A percentile compares a stretch with the other conserved stretches of the same genome.
Conservation (phyloP, 495 filamentous ascomycete genomes). For the Articulospora tetracladia region DNA sequence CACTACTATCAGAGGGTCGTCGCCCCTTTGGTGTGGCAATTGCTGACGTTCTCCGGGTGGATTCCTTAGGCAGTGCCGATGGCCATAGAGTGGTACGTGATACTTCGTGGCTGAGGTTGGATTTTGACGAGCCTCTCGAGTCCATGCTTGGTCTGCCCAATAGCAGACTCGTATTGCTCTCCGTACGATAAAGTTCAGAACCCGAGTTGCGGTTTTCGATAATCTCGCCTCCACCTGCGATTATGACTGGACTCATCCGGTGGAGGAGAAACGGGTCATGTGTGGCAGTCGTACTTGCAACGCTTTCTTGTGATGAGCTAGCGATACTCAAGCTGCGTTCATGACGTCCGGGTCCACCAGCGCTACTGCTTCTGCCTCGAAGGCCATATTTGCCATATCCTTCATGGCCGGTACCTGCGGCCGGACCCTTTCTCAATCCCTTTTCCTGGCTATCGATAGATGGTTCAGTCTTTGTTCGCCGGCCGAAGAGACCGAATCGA, state of each 20-base stretch:
- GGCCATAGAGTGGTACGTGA: slow-evolving; percentile 44
- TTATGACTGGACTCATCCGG: slow-evolving; percentile 81
- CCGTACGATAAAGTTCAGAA: slow-evolving; percentile 51
- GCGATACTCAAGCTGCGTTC: slow-evolving; percentile 37
- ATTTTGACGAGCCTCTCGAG: slow-evolving; percentile 41
- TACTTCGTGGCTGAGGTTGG: slow-evolving; percentile 25
- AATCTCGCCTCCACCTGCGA: slow-evolving; percentile 70
- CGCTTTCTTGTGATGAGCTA: slow-evolving; percentile 43
- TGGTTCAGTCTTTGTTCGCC: slow-evolving; percentile 64
- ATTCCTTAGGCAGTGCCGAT: slow-evolving; percentile 39
- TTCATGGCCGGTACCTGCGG: slow-evolving; percentile 92
- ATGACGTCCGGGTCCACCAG: slow-evolving; percentile 36
- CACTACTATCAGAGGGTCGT: slow-evolving; percentile 47
- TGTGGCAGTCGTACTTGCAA: slow-evolving; percentile 33
- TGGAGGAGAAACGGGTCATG: slow-evolving; percentile 58
- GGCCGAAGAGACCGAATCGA: slow-evolving; percentile 74
- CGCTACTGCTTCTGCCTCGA: slow-evolving; percentile 56
- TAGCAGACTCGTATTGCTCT: slow-evolving; percentile 57
- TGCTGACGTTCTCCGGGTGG: slow-evolving; percentile 2
- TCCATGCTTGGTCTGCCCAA: slow-evolving; percentile 46
- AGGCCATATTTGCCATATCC: slow-evolving; percentile 77
- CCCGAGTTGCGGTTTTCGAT: slow-evolving; percentile 54
- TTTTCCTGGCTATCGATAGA: slow-evolving; percentile 49
- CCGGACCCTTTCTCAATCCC: slow-evolving; percentile 70
- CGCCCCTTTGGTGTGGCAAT: slow-evolving; percentile 21